Evolutionary conservation across 192 early-diverging fungal genomes (phyloP), one percentile per base, ranked within the genome.

Genomic region (Linnemannia schmuckeri): DNA sequence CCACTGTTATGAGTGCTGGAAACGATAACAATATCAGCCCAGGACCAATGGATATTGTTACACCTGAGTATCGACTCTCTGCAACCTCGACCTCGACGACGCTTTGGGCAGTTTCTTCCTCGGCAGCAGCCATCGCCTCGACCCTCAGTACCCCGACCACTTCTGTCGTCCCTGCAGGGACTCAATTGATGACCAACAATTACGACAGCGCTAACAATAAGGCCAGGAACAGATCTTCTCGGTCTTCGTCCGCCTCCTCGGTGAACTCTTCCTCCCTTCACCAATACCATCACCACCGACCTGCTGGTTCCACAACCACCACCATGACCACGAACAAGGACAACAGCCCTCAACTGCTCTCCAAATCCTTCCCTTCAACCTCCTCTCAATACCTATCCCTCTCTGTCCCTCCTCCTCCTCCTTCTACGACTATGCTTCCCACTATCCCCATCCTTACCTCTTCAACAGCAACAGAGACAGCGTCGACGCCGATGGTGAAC

Each of bases 401-500:
- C 10, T 63, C 57, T 27, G 24, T 27, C 57, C n/a, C 57, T 7
- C 27, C 22, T 24, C 22, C 61, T 13, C 44, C 44, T 15, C 15
- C 44, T 46, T 2, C 52, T 15, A 54, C 5, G 20, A 66, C 61
- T 3, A 15, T 30, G 1, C 61, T 33, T 10, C 61, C 61, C 61
- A 35, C 61, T 12, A 33, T 33, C 27, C 27, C 30, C 33, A 35
- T 66, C 4, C 27, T 33, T 12, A 66, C 27, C 8, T 27, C 8
- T 40, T 24, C 7, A 41, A 55, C 42, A 9, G 4, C 46, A 79
- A 55, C 30, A 55, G 7, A 71, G 27, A 46, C 57, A 17, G 17
- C 46, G n/a, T 20, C 27, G 22, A 66, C 75, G n/a, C 70, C 78
- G 10, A 70, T 35, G 30, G 61, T 66, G 41, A 68, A 85, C 35